Percentiles rank a stretch among this genome's conserved stretches.
Evolutionary conservation across 768 basidiomycete species (phyloP).

Genomic region (Amanita phalloides): DNA sequence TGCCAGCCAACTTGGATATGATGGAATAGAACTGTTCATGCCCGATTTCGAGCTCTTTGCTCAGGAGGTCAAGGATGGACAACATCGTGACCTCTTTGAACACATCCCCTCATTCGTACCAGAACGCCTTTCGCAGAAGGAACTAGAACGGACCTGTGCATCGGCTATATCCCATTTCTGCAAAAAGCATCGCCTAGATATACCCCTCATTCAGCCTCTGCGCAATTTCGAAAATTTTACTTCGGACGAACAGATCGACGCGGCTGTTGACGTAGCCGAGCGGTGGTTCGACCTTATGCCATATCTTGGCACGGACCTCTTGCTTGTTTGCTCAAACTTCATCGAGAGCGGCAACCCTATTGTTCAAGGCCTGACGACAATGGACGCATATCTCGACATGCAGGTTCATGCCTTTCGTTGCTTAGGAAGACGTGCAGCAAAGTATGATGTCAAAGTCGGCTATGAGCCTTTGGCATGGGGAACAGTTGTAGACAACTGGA

Average conservation of each 20-base stretch:
- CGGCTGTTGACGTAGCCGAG: conserved; percentile 17
- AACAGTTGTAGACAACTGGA: conserved; percentile 22
- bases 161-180: conserved; percentile 13
- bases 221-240: conserved; percentile 25
- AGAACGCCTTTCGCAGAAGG: conserved; percentile 7
- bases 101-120: conserved; percentile 10
- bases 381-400: conserved; percentile 17
- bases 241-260: conserved; percentile 13
- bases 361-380: conserved; percentile 8
- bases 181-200: conserved; percentile 12
- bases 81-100: conserved; percentile 12
- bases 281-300: conserved; percentile 20
- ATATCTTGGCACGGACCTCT: conserved; percentile 17
- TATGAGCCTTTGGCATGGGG: conserved; percentile 26
- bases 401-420: conserved; percentile 15
- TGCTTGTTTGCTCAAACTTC: conserved; percentile 25
- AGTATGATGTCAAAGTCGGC: conserved; percentile 18
- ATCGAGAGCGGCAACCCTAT: conserved; percentile 13
- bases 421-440: conserved; percentile 21
- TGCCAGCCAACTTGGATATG: conserved; percentile 20
- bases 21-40: conserved; percentile 21
- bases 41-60: conserved; percentile 17
- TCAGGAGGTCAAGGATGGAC: conserved; percentile 11
- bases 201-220: conserved; percentile 25
- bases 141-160: conserved; percentile 16